A percentile compares a stretch with the other conserved stretches of the same genome.
phyloP scores from a whole-genome alignment of 495 filamentous ascomycete species.

The Tuber microsphaerosporum region DNA sequence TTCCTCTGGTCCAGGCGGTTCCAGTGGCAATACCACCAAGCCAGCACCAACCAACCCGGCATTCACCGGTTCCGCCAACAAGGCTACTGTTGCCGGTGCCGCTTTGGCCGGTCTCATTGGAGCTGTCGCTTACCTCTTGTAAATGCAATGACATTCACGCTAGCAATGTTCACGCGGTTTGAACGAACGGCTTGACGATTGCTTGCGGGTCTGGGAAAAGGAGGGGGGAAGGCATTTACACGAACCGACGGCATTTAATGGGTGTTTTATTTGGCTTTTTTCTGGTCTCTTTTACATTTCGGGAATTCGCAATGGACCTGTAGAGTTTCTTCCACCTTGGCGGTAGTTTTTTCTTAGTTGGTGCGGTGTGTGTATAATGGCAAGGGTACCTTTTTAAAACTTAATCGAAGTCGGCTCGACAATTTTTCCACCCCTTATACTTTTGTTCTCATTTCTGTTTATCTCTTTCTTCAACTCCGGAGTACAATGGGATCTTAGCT shows the following conservation, averaged over 20 bases:
- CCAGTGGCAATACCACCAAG: conserved; percentile 21
- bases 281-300: background rate
- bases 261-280: conserved; percentile 16
- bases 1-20: background rate
- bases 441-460: conserved; percentile 7
- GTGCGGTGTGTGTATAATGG: conserved; percentile 28
- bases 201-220: conserved; percentile 21
- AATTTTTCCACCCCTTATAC: conserved; percentile 23
- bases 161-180: conserved; percentile 18
- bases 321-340: conserved; percentile 9
- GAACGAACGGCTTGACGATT: conserved; percentile 2
- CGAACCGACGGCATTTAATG: conserved; percentile 17
- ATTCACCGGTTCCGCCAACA: conserved; percentile 45
- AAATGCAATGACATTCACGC: conserved; percentile 45
- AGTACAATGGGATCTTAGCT: conserved; percentile 19
- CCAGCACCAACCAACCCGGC: conserved; percentile 30
- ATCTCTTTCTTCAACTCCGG: conserved; percentile 14
- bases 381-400: conserved; percentile 19
- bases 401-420: conserved; percentile 34
- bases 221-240: conserved; percentile 31
- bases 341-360: conserved; percentile 12
- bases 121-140: conserved; percentile 66
- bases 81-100: conserved; percentile 60
- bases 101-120: conserved; percentile 66
- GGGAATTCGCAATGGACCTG: conserved; percentile 18